Base-by-base conservation (phyloP, 306 rosid genomes). In the Prunus fruticosa region DNA sequence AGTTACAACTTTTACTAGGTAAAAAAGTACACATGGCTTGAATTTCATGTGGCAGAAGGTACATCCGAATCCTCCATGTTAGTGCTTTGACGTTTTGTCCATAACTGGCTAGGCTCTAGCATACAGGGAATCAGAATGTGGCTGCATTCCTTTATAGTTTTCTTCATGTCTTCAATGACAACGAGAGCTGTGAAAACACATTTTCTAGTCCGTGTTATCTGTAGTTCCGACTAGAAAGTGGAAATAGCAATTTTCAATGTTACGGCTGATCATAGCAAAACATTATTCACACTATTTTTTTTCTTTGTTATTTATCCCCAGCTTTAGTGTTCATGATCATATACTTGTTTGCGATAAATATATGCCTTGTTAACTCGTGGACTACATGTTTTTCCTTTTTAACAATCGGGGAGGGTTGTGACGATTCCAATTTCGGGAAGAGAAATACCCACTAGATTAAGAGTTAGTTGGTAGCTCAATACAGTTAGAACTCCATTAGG, bases 121-220 rank as follows among this genome's bases (percentile, higher is more conserved):
- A 79, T 34, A 73, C 51, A 68, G 78, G 81, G 92, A 78, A 90
- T 92, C 90, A 75, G 76, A 85, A 67, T 65, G 20, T 88, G 96
- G 91, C 87, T 64, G 82, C 87, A 83, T 84, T 82, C 83, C 76
- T 57, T 90, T 90, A 88, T 74, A 78, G 76, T 64, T 83, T 86
- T 83, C 88, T 84, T 56, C 11, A 28, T 84, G 87, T 56, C 88
- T 75, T 34, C 38, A 79, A 73, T 64, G 54, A 20, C 67, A 76
- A 23, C 78, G 67, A 69, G 66, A 74, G 49, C 69, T 23, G 60
- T 61, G 65, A 28, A 47, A 61, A 46, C 45, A 27, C 14, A 61
- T 62, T 46, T 27, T 64, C 25, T 60, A 52, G 60, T 60, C n/a
- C 60, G 25, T 61, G 10, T 43, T 68, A 69, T 58, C 23, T 87